These are phyloP conservation scores for Aspergillus jensenii DNA, from an alignment of 2,329 filamentous ascomycete genomes.

Conservation along the genomic window DNA sequence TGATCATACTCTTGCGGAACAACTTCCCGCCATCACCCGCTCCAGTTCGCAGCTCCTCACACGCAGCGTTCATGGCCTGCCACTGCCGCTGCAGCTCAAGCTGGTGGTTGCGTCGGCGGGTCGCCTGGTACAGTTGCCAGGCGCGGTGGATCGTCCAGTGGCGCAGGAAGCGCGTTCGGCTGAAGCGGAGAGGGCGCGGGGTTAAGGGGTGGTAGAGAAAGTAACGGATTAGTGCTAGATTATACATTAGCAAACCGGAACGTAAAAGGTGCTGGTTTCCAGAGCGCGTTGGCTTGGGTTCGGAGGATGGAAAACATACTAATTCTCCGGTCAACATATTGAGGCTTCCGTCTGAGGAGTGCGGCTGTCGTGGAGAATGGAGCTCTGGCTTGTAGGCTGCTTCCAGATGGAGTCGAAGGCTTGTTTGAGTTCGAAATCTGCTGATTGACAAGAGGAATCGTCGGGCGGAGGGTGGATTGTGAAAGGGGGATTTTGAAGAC, in stretches of 20 bases:
- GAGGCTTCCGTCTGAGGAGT: conserved; percentile 41
- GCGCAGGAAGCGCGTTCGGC: conserved; percentile 78
- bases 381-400: conserved; percentile 10
- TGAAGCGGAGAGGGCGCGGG: conserved; percentile 81
- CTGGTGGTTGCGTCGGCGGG: conserved; percentile 64
- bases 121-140: conserved; percentile 77
- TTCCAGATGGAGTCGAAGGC: conserved; percentile 14
- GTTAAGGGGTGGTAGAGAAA: conserved; percentile 68
- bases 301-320: conserved; percentile 34
- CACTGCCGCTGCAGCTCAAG: conserved; percentile 75
- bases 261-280: conserved; percentile 1
- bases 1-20: conserved; percentile 86
- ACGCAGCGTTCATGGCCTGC: conserved; percentile 78
- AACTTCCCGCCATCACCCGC: conserved; percentile 58
- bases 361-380: conserved; percentile 42
- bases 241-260: conserved; percentile 19
- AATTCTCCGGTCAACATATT: conserved; percentile 41
- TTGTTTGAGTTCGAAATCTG: background rate
- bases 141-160: conserved; percentile 99
- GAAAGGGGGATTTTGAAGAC: conserved; percentile 46
- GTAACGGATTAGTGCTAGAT: conserved; percentile 64
- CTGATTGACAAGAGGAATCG: conserved; percentile 14
- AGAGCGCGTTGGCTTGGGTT: background rate
- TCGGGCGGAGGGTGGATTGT: conserved; percentile 28
- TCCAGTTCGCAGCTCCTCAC: conserved; percentile 71